Percentiles rank a stretch among this genome's conserved stretches.
Conservation (phyloP, 1,284 basidiomycete genomes). For the Pseudozyma sp. region DNA sequence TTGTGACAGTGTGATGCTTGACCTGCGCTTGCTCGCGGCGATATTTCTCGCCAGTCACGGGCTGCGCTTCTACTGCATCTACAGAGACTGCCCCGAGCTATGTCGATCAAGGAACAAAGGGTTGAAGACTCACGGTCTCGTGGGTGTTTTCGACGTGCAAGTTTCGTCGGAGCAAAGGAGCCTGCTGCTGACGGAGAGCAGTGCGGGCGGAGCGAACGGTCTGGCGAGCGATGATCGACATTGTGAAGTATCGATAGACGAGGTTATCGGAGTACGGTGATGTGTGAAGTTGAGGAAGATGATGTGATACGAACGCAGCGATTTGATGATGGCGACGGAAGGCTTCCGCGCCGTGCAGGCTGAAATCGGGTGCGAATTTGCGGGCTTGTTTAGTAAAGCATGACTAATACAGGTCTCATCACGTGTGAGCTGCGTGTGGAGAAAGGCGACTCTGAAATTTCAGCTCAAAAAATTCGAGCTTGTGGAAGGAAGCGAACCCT, state of each 20-base stretch:
- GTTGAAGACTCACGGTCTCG: conserved; percentile 58
- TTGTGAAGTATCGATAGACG: conserved; percentile 14
- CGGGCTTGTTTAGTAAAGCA: conserved; percentile 2
- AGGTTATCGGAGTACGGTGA: background rate
- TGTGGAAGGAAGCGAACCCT: conserved; percentile 1
- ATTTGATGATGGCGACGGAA: conserved; percentile 29
- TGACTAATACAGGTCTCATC: conserved; percentile 30
- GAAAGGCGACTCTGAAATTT: conserved; percentile 1
- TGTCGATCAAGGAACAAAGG: background rate
- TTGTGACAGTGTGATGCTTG: too few species aligned
- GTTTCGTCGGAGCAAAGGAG: conserved; percentile 53
- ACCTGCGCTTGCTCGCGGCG: too few species aligned
- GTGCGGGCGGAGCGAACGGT: conserved; percentile 54
- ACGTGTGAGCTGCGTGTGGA: conserved; percentile 34
- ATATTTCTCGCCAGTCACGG: too few species aligned
- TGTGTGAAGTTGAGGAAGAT: background rate
- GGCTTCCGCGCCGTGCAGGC: conserved; percentile 8
- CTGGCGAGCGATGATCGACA: conserved; percentile 56
- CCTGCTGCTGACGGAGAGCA: conserved; percentile 54
- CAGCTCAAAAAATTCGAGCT: conserved; percentile 19
- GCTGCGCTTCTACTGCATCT: background rate
- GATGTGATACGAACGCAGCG: background rate
- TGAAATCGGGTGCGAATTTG: conserved; percentile 38
- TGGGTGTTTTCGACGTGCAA: conserved; percentile 67
- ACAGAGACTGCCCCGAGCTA: background rate